Evolutionary conservation across 768 basidiomycete species (phyloP).

Genomic region (Suillus occidentalis): DNA sequence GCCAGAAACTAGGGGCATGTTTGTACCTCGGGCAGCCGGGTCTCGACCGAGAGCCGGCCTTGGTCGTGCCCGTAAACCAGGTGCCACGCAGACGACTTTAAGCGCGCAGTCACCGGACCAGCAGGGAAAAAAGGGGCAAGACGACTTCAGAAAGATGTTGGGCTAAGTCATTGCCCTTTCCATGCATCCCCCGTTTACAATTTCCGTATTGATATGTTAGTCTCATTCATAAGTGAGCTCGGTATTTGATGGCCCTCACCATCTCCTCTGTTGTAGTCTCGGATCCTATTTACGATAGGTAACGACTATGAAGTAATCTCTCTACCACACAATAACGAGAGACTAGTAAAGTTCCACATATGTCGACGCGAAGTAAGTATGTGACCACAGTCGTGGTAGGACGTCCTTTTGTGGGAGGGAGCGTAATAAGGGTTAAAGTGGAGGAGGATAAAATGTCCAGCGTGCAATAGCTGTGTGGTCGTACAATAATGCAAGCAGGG

Average conservation of each 20-base stretch:
- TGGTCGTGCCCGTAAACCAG: slow-evolving; percentile 52
- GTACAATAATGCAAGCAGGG: slow-evolving; percentile 28
- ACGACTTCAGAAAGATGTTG: slow-evolving; percentile 87
- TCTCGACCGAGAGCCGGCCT: slow-evolving; percentile 74
- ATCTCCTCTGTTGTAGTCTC: not conserved
- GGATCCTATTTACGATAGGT: slow-evolving; percentile 6
- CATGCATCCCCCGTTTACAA: not conserved
- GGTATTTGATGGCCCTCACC: not conserved
- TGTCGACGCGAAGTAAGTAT: slow-evolving; percentile 1
- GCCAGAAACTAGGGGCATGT: slow-evolving; percentile 47
- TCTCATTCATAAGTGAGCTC: not conserved
- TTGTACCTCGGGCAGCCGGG: slow-evolving; percentile 64
- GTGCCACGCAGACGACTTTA: slow-evolving; percentile 18
- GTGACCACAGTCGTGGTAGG: not conserved
- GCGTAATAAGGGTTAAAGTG: not conserved
- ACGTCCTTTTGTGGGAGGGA: not conserved
- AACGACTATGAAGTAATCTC: slow-evolving; percentile 3
- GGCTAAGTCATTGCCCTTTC: not conserved
- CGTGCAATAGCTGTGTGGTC: slow-evolving; percentile 21
- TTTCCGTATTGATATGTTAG: not conserved
- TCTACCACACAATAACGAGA: not conserved
- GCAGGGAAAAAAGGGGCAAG: slow-evolving; percentile 64
- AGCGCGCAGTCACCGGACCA: slow-evolving; percentile 19
- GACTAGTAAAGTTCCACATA: not conserved
- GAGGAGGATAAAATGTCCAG: slow-evolving; percentile 2